Conservation (phyloP, 805 yeast species). For the Sporopachydermia quercuum region DNA sequence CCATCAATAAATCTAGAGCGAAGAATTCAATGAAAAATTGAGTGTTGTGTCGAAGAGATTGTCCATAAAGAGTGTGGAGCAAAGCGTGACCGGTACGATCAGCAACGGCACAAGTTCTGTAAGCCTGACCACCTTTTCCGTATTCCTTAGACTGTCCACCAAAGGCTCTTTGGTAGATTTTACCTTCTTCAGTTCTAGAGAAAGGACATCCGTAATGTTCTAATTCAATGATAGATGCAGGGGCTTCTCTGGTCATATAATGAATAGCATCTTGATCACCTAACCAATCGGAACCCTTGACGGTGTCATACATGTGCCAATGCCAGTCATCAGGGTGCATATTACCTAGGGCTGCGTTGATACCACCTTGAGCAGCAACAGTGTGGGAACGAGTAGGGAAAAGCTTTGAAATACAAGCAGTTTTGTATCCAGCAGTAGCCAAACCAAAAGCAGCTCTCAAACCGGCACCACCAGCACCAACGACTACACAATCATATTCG, state of each 20-base stretch:
- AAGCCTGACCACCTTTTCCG: slow-evolving; percentile 98
- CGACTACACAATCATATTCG: slow-evolving; percentile 94
- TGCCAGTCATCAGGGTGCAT: slow-evolving; percentile 99
- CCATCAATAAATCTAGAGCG: slow-evolving; percentile 87
- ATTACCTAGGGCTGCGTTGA: slow-evolving; percentile 96
- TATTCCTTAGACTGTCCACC: slow-evolving; percentile 94
- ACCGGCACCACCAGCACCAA: slow-evolving; percentile 99
- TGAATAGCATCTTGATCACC: slow-evolving; percentile 99
- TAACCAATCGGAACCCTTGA: slow-evolving; percentile 97
- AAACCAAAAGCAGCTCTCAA: slow-evolving; percentile 96
- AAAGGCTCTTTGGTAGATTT: slow-evolving; percentile 96
- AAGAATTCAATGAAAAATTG: slow-evolving; percentile 96
- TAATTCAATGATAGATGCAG: slow-evolving; percentile 85
- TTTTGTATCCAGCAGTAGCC: slow-evolving; percentile 92
- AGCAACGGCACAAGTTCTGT: slow-evolving; percentile 98
- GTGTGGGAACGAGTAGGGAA: slow-evolving; percentile 98
- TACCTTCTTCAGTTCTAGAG: slow-evolving; percentile 91
- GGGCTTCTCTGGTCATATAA: slow-evolving; percentile 98
- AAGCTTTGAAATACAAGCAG: slow-evolving; percentile 92
- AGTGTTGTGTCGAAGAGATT: slow-evolving; percentile 90
- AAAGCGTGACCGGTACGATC: slow-evolving; percentile 98
- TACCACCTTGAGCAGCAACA: slow-evolving; percentile 99
- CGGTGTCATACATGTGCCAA: slow-evolving; percentile 99
- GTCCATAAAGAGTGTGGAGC: slow-evolving; percentile 91
- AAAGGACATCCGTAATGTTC: slow-evolving; percentile 98